Evolutionary conservation across 2,329 filamentous ascomycete species (phyloP), one percentile per base, ranked within the genome.

Genomic region (Raffaelea arxii): DNA sequence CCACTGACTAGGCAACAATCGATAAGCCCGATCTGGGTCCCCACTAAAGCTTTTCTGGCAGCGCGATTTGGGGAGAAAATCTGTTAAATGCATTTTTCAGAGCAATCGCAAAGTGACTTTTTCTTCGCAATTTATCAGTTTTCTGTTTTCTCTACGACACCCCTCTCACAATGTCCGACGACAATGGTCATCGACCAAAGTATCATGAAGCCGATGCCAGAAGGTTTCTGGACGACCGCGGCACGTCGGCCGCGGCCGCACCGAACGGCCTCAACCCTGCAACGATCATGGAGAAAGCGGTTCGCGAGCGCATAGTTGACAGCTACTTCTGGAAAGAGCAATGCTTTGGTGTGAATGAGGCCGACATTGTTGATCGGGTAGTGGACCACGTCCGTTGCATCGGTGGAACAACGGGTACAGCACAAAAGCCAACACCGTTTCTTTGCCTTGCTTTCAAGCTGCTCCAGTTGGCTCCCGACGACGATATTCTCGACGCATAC

Each of bases 311-410:
- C 61, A 96, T 98, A 65, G 81, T 90, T 55, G 89, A 95, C 60
- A 87, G 82, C 45, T 94, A 95, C 68, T 98, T 95, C 71, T 98
- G 89, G 85, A 96, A 96, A 66, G 92, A 97, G 67, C 90, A 96
- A 69, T 96, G 92, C 64, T 98, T 97, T 66, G 92, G 86, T 37
- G 75, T 98, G 54, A 98, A 97, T 69, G 80, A 83, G 61, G 78
- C 79, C 44, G 78, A 82, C 64, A 71, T 98, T 6, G 84, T 95
- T 57, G 87, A 96, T 67, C 86, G 92, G 53, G 90, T 94, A 1
- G 85, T 88, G 23, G 84, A 91, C 56, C 75, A 82, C 65, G 77
- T 98, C 41, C 75, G 70, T 42, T 92, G 84, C 64, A 77, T 98
- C 47, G 92, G 90, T 52, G 92, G 92, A 55, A 94, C 89, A 5